A percentile compares a stretch with the other conserved stretches of the same genome.
These are phyloP conservation scores for Lecanicillium sp. DNA, from an alignment of 2,329 filamentous ascomycete species.

Conservation along the genomic window DNA sequence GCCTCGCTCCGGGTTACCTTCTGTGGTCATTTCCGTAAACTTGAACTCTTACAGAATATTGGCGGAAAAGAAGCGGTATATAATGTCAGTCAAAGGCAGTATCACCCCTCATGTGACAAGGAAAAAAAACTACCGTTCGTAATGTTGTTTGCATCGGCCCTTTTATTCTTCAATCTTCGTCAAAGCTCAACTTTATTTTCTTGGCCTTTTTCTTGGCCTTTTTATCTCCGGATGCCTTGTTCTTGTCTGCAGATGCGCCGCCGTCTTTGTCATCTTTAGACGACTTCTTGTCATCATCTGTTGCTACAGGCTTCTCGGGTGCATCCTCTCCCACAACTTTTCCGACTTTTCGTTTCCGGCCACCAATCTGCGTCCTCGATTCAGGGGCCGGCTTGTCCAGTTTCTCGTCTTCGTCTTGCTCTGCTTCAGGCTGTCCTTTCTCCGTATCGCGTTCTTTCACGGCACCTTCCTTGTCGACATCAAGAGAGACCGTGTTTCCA, in stretches of 20 bases:
- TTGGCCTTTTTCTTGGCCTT: constrained; percentile 45
- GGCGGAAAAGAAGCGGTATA: too few relatives aligned
- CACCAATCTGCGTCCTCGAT: constrained; percentile 22
- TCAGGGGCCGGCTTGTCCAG: constrained; percentile 16
- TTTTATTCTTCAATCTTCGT: constrained; percentile 38
- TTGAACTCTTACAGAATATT: too few relatives aligned
- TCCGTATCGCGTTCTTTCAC: constrained; percentile 20
- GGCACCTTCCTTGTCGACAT: constrained; percentile 34
- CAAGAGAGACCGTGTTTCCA: constrained; percentile 51
- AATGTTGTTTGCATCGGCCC: too few relatives aligned
- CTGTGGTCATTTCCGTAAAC: too few relatives aligned
- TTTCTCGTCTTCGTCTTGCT: constrained; percentile 17
- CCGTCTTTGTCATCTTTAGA: constrained; percentile 16
- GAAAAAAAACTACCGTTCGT: too few relatives aligned
- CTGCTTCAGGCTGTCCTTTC: constrained; percentile 13
- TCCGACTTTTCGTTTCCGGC: constrained; percentile 48
- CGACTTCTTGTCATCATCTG: constrained; percentile 18
- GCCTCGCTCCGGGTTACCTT: too few relatives aligned
- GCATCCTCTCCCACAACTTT: constrained; percentile 35
- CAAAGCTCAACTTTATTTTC: constrained; percentile 62
- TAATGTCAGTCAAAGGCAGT: too few relatives aligned
- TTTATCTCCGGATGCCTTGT: constrained; percentile 13
- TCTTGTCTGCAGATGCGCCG: constrained; percentile 5
- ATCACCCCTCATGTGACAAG: too few relatives aligned
- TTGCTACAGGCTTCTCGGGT: constrained; percentile 1